Evolutionary conservation across 768 basidiomycete genomes (phyloP).

Genomic region (Trametes gibbosa): DNA sequence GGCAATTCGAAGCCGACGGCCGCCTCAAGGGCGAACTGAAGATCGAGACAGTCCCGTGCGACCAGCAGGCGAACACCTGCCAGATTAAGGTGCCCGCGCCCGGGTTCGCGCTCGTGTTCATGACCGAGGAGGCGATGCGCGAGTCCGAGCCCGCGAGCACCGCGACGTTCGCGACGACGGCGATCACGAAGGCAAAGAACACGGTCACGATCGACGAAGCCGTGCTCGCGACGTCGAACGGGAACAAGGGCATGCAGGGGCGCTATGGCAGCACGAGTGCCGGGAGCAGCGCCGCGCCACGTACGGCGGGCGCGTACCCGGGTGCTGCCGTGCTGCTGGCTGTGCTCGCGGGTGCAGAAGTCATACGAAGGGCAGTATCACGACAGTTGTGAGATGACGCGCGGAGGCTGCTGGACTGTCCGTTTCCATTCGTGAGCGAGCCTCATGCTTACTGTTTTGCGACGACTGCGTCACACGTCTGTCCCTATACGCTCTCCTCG

Average conservation of each 20-base stretch:
- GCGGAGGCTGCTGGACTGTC: neutral
- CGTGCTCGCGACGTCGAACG: constrained; percentile 44
- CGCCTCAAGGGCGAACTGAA: constrained; percentile 53
- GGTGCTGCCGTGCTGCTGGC: constrained; percentile 4
- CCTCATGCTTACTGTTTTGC: neutral
- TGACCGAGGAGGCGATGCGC: constrained; percentile 41
- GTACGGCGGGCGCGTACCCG: constrained; percentile 1
- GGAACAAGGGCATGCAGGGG: constrained; percentile 34
- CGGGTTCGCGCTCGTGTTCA: constrained; percentile 72
- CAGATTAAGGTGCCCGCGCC: constrained; percentile 64
- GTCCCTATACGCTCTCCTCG: neutral
- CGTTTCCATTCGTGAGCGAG: neutral
- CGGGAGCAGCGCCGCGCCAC: constrained; percentile 19
- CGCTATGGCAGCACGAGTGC: constrained; percentile 23
- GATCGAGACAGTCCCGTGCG: constrained; percentile 60
- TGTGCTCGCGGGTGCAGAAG: neutral
- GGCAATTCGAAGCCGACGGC: constrained; percentile 63
- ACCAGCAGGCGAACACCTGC: constrained; percentile 52
- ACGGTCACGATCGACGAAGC: constrained; percentile 54
- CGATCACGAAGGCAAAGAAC: constrained; percentile 48
- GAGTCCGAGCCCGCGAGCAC: constrained; percentile 35
- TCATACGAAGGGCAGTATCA: neutral
- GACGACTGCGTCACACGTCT: neutral
- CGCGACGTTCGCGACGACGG: constrained; percentile 59
- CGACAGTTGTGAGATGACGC: neutral